A percentile compares a stretch with the other conserved stretches of the same genome.
Conservation (phyloP, 345 rosid genomes). For the Carallia pectinifolia region DNA sequence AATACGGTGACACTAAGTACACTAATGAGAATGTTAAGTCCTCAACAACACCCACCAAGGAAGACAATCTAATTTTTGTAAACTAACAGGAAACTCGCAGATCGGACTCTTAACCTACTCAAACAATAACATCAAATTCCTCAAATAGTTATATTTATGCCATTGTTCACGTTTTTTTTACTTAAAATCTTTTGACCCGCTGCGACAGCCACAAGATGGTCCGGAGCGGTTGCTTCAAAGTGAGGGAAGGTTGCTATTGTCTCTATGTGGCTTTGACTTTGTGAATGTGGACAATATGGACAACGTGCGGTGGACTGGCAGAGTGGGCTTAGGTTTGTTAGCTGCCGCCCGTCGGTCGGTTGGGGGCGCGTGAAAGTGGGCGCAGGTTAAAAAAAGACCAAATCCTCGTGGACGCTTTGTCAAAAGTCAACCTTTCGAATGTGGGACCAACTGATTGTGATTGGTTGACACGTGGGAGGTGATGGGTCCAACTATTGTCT, state of each 20-base stretch:
- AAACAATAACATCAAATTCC: too few relatives aligned
- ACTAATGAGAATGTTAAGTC: too few relatives aligned
- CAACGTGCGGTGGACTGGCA: slow-evolving; percentile 51
- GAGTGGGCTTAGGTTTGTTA: slow-evolving; percentile 52
- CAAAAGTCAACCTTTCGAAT: slow-evolving; percentile 47
- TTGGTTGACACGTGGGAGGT: slow-evolving; percentile 22
- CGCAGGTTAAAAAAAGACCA: slow-evolving; percentile 18
- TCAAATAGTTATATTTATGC: too few relatives aligned
- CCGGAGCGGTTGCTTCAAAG: slow-evolving; percentile 41
- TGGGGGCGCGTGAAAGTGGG: slow-evolving; percentile 13
- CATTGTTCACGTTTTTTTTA: too few relatives aligned
- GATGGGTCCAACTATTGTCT: neutral
- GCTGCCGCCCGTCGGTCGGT: neutral
- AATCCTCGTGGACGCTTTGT: slow-evolving; percentile 17
- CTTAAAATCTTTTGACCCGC: neutral
- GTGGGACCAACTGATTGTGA: slow-evolving; percentile 23
- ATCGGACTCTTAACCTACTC: too few relatives aligned
- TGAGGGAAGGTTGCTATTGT: slow-evolving; percentile 45
- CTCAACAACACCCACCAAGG: too few relatives aligned
- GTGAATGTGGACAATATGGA: slow-evolving; percentile 17
- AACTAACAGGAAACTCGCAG: too few relatives aligned
- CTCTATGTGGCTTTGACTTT: slow-evolving; percentile 66
- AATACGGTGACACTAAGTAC: too few relatives aligned
- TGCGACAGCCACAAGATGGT: neutral
- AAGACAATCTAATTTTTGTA: too few relatives aligned